These are phyloP conservation scores for Thermochaetoides dissita DNA, from an alignment of 2,329 filamentous ascomycete genomes.

Conservation along the genomic window DNA sequence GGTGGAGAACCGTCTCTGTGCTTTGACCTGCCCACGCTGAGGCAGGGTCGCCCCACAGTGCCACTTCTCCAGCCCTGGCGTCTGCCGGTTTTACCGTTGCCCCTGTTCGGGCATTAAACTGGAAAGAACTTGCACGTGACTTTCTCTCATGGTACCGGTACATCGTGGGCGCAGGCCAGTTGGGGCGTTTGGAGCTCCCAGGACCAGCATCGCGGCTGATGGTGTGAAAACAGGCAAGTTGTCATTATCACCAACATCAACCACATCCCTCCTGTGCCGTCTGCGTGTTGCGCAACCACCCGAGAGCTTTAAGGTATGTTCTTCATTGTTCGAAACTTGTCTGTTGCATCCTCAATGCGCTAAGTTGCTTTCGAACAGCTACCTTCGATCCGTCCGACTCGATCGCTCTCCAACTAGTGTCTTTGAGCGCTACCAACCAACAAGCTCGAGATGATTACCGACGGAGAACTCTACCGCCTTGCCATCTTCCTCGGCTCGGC, in stretches of 20 bases:
- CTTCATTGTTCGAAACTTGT: too few relatives aligned
- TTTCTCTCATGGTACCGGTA: slow-evolving; percentile 5
- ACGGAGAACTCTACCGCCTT: slow-evolving; percentile 77
- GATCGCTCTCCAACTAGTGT: neutral
- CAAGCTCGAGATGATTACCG: slow-evolving; percentile 68
- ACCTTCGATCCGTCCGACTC: neutral
- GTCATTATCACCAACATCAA: too few relatives aligned
- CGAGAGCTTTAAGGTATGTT: too few relatives aligned
- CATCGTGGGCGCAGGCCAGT: slow-evolving; percentile 1
- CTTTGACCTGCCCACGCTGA: too few relatives aligned
- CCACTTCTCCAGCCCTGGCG: slow-evolving; percentile 12
- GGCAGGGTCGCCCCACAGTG: slow-evolving; percentile 3
- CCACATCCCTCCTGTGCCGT: too few relatives aligned
- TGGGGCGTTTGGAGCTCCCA: neutral
- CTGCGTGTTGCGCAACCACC: too few relatives aligned
- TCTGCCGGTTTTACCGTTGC: slow-evolving; percentile 1
- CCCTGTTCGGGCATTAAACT: too few relatives aligned
- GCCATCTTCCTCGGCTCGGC: slow-evolving; percentile 84
- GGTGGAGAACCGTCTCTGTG: too few relatives aligned
- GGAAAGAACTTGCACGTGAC: too few relatives aligned
- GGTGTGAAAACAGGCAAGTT: too few relatives aligned
- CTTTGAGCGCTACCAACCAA: slow-evolving; percentile 1
- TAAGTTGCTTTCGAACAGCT: too few relatives aligned
- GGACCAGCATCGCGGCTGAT: neutral
- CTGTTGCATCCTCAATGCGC: too few relatives aligned